Evolutionary conservation across 495 filamentous ascomycete genomes (phyloP), one percentile per base, ranked within the genome.

Genomic region (Xylaria curta): DNA sequence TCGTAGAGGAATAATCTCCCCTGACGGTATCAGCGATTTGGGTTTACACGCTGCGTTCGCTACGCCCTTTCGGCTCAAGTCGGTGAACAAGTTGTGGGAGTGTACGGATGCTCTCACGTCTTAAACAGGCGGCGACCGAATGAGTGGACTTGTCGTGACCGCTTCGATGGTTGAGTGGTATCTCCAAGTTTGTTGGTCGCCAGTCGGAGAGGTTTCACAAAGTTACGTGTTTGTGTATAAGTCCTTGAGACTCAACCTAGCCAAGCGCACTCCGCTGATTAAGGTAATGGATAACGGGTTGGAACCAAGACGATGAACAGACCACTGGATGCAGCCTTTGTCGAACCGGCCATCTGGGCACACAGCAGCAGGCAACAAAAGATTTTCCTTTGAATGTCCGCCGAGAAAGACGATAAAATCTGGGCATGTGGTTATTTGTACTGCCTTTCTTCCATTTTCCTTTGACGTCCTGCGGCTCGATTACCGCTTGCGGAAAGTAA

Each of bases 341-440:
- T 79, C 68, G 68, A 54, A 56, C 44, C 36, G 66, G 70, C 61
- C 69, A 61, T 67, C 64, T 71, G 69, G 40, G 44, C 68, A 65
- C 44, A 66, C 66, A 67, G 56, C 15, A 72, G 38, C 44, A 3
- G 65, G 33, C 47, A 75, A 77, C 73, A 79, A 76, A 76, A 72
- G 70, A 71, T 59, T 19, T 65, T 65, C 60, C 60, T 70, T 70
- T 67, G 44, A 68, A 71, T 26, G 59, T 61, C 40, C 33, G 68
- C 67, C 69, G 56, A 75, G 69, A 77, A 76, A 74, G 73, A 56
- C 26, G 58, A 63, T 28, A 17, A 63, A 8, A 24, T 65, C 49
- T 77, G 72, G 73, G 65, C 53, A 61, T 69, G 74, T 65, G 70
- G 77, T 77, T 79, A 77, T 79, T 79, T 79, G 77, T 79, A 79